A percentile compares a stretch with the other conserved stretches of the same genome.
These are phyloP conservation scores for Daucus carota DNA, from an alignment of 129 eudicot species.

Conservation along the genomic window DH1_v3.0 NC_030386.2:37315001-37315500, in stretches of 20 bases:
- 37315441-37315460: conserved; percentile 85
- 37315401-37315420: conserved; percentile 47
- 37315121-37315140: conserved; percentile 92
- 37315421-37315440: conserved; percentile 78
- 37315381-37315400: conserved; percentile 65
- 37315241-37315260: conserved; percentile 72
- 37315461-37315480: conserved; percentile 94
- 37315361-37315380: conserved; percentile 87
- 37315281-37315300: conserved; percentile 81
- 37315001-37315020: neutral
- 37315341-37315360: conserved; percentile 67
- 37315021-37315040: conserved; percentile 41
- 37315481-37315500: conserved; percentile 87
- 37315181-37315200: conserved; percentile 60
- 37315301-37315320: conserved; percentile 84
- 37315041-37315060: conserved; percentile 72
- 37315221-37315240: conserved; percentile 63
- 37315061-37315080: conserved; percentile 61
- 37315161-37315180: conserved; percentile 82
- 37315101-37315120: conserved; percentile 95
- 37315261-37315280: conserved; percentile 91
- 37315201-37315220: conserved; percentile 37
- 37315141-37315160: conserved; percentile 75
- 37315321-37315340: conserved; percentile 60
- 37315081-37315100: conserved; percentile 60